Evolutionary conservation across 257 asterid species (phyloP).

Genomic region (Primulina huaijiensis): DNA sequence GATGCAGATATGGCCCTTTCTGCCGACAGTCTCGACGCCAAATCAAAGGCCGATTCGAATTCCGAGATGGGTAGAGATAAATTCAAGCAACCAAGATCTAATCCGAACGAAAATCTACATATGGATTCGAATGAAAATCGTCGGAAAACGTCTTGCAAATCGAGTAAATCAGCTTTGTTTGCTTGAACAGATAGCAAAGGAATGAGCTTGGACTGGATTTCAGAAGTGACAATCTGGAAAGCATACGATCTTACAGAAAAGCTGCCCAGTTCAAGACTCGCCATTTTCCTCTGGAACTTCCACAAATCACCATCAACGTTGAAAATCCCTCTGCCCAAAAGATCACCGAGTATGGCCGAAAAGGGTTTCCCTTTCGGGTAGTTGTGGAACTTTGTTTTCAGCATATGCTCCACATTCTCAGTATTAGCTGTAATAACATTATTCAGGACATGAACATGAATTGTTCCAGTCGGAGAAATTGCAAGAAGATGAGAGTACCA

Average conservation of each 20-base stretch:
- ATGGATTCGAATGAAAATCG: slow-evolving; percentile 71
- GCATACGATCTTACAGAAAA: slow-evolving; percentile 57
- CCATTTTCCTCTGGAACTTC: slow-evolving; percentile 77
- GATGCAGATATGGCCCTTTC: slow-evolving; percentile 59
- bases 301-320: slow-evolving; percentile 80
- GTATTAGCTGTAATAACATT: slow-evolving; percentile 66
- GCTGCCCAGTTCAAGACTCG: slow-evolving; percentile 60
- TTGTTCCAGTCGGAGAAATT: slow-evolving; percentile 56
- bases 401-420: slow-evolving; percentile 58
- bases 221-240: slow-evolving; percentile 39
- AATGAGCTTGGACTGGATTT: slow-evolving; percentile 51
- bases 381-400: slow-evolving; percentile 59
- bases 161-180: slow-evolving; percentile 21
- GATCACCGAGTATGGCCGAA: slow-evolving; percentile 58
- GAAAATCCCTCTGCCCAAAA: slow-evolving; percentile 78
- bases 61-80: slow-evolving; percentile 52
- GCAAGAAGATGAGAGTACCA: slow-evolving; percentile 76
- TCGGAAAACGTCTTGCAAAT: slow-evolving; percentile 71
- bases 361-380: slow-evolving; percentile 74
- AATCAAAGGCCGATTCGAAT: slow-evolving; percentile 59
- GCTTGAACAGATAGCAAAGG: slow-evolving; percentile 38
- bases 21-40: slow-evolving; percentile 69
- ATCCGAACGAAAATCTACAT: slow-evolving; percentile 64
- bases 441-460: slow-evolving; percentile 63
- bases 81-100: slow-evolving; percentile 63